These are phyloP conservation scores for Starmera quercuum DNA, from an alignment of 805 yeast genomes.

Conservation along the genomic window DNA sequence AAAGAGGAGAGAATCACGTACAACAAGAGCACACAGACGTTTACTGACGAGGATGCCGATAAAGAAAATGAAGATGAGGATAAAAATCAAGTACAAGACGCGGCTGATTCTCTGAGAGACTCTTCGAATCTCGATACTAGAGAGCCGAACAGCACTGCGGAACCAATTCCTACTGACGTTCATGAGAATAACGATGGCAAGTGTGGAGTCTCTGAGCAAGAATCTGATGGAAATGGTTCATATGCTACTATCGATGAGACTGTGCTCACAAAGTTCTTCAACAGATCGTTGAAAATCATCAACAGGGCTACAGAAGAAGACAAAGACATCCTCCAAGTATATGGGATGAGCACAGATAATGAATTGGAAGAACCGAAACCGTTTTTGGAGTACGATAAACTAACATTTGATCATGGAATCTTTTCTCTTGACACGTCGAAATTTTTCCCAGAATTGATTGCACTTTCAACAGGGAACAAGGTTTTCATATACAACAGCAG, in stretches of 20 bases:
- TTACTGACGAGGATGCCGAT: slow-evolving; percentile 2
- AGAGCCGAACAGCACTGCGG: too few species aligned
- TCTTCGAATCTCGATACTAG: too few species aligned
- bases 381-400: slow-evolving; percentile 1
- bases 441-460: slow-evolving; percentile 12
- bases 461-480: slow-evolving; percentile 9
- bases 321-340: slow-evolving; percentile 14
- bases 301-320: slow-evolving; percentile 20
- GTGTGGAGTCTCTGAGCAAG: background rate
- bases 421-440: slow-evolving; percentile 13
- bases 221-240: background rate
- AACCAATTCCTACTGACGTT: background rate
- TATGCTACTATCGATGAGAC: slow-evolving; percentile 4
- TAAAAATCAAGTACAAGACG: background rate
- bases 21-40: slow-evolving; percentile 20
- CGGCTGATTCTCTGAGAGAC: too few species aligned
- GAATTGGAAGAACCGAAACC: slow-evolving; percentile 1
- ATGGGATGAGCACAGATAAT: background rate
- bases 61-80: background rate
- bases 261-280: slow-evolving; percentile 9
- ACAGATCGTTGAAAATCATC: slow-evolving; percentile 16
- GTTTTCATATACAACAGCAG: slow-evolving; percentile 16
- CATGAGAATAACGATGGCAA: slow-evolving; percentile 2
- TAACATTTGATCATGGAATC: slow-evolving; percentile 7
- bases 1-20: slow-evolving; percentile 12